Conservation (phyloP, 2,329 filamentous ascomycete genomes). For the Daldinia eschscholtzii region DNA sequence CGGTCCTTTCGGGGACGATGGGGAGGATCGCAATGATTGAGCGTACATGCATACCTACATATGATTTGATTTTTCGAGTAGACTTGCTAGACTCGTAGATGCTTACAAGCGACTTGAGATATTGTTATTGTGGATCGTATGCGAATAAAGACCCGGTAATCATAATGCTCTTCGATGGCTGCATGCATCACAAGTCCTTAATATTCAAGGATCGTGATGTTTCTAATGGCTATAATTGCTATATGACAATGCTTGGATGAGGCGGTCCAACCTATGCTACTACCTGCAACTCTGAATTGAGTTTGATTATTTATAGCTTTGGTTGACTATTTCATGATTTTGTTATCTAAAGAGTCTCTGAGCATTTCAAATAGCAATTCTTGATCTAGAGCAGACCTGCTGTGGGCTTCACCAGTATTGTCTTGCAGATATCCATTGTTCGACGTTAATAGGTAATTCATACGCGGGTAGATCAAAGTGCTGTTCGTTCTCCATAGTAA, state of each 20-base stretch:
- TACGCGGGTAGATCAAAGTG: background rate
- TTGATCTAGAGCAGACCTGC: background rate
- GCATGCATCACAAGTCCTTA: background rate
- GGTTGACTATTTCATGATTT: background rate
- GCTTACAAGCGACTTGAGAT: background rate
- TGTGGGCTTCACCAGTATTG: background rate
- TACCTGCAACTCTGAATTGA: background rate
- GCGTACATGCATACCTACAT: constrained; percentile 58
- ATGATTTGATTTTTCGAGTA: background rate
- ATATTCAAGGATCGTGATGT: background rate
- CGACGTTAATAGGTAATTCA: background rate
- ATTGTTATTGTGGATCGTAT: too few relatives aligned
- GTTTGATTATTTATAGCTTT: background rate
- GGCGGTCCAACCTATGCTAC: background rate
- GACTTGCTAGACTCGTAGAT: background rate
- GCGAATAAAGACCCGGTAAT: background rate
- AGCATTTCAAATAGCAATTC: background rate
- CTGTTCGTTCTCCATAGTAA: constrained; percentile 1
- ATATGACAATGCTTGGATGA: background rate
- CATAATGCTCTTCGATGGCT: background rate
- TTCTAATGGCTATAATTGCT: background rate
- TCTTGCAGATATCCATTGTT: background rate
- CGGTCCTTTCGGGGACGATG: constrained; percentile 58
- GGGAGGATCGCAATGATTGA: constrained; percentile 72
- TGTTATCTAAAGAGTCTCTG: background rate